phyloP scores from a whole-genome alignment of 2,329 filamentous ascomycete species.

The Plectosphaerella sp. region DNA sequence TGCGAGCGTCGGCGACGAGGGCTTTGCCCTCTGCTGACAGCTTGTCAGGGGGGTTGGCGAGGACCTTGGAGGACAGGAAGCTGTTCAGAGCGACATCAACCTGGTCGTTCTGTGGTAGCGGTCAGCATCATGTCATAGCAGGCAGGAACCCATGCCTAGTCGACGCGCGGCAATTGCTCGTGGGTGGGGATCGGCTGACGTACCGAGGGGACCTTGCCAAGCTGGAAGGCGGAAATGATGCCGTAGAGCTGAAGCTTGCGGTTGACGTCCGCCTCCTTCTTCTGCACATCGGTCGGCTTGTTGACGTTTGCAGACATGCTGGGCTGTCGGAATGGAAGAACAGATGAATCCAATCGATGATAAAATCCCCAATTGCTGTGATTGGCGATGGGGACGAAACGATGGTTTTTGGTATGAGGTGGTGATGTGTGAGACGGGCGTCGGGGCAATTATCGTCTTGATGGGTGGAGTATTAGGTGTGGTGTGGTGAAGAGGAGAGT shows the following conservation, averaged over 20 bases:
- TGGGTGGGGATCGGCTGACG: conserved; percentile 23
- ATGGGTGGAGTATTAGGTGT: background rate
- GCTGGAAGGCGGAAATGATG: conserved; percentile 78
- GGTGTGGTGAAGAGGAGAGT: background rate
- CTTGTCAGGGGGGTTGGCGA: conserved; percentile 67
- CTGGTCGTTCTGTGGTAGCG: conserved; percentile 71
- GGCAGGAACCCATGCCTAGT: no score
- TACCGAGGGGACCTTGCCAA: conserved; percentile 88
- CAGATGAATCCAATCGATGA: background rate
- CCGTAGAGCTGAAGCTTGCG: conserved; percentile 93
- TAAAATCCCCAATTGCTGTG: background rate
- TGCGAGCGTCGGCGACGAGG: conserved; percentile 72
- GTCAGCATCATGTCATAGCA: conserved; percentile 5
- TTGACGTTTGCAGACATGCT: conserved; percentile 54
- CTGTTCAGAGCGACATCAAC: conserved; percentile 94
- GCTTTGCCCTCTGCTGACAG: conserved; percentile 77
- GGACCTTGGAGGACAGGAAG: conserved; percentile 66
- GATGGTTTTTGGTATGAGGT: background rate
- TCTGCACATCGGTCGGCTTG: conserved; percentile 65
- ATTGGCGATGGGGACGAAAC: background rate
- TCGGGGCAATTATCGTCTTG: background rate
- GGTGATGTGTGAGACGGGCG: background rate
- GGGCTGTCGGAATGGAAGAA: background rate
- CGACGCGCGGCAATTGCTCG: no score
- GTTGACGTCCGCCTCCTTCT: conserved; percentile 84